Percentiles rank a stretch among this genome's conserved stretches.
Evolutionary conservation across 192 early-diverging fungal species (phyloP).

Genomic region (Umbelopsis vinacea): DNA sequence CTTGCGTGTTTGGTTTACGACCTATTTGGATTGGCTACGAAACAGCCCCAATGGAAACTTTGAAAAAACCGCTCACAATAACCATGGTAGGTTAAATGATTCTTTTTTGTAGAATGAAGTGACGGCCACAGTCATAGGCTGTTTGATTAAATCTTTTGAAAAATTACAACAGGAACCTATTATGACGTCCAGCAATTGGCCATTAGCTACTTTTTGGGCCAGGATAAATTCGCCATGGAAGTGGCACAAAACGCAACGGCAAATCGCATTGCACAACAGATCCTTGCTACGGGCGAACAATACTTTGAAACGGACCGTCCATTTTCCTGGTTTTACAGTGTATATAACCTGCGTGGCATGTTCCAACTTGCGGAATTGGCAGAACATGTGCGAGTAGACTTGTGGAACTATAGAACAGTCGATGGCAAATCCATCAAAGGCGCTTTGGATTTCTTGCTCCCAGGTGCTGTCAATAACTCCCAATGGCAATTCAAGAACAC

Average conservation of each 20-base stretch:
- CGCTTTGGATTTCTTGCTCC: conserved; percentile 59
- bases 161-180: conserved; percentile 39
- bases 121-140: background rate
- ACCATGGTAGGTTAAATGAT: conserved; percentile 45
- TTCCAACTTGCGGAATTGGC: conserved; percentile 47
- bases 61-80: conserved; percentile 47
- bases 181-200: conserved; percentile 55
- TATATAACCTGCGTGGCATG: conserved; percentile 52
- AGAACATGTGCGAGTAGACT: conserved; percentile 41
- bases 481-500: conserved; percentile 52
- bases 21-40: conserved; percentile 45
- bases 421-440: conserved; percentile 49
- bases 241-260: conserved; percentile 33
- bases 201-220: conserved; percentile 50
- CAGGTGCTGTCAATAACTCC: conserved; percentile 48
- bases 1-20: conserved; percentile 43
- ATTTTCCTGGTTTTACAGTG: conserved; percentile 54
- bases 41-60: conserved; percentile 33
- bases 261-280: conserved; percentile 47
- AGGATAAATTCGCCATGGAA: conserved; percentile 34
- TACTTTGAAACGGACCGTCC: conserved; percentile 49
- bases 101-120: background rate
- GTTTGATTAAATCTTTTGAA: no score
- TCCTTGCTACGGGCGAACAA: conserved; percentile 44
- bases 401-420: conserved; percentile 48